Base-by-base conservation (phyloP, 1,284 basidiomycete genomes). In the Pseudozyma hubeiensis region DNA sequence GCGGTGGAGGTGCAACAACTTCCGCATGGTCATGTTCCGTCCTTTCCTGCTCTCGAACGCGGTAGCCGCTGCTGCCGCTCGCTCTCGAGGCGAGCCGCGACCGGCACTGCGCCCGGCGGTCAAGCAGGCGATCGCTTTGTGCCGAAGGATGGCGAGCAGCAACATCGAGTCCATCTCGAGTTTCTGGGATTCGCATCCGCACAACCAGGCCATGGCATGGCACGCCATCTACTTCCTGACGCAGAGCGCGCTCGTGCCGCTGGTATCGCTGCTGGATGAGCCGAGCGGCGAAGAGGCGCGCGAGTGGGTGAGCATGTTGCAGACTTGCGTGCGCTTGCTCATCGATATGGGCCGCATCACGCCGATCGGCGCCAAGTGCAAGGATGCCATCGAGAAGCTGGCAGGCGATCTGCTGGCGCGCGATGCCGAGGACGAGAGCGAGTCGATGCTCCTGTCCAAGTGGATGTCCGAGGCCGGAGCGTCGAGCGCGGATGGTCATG, bases 1-100 rank as follows among this genome's bases (percentile, higher is more conserved):
- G 24, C 59, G 72, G 39, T 75, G 72, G 72, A 62, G 67, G 43
- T 70, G 66, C 67, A 70, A 70, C 60, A 75, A 75, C 64, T 69
- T 75, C 44, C 66, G 72, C 47, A 75, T 75, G 72, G 65, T 75
- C 57, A 75, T 70, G 64, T 75, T 75, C 64, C 59, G 72, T 34
- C 72, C 72, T 24, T 75, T 75, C 57, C 43, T 75, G 53, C 72
- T 75, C 13, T 75, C 72, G 8, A 66, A 62, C 29, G 67, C 72
- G 3, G 66, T 75, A 7, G 60, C 66, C 14, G 72, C 72, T 16
- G 67, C 72, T 14, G 55, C 67, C 30, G 72, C 72, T 10, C 56
- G 72, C 24, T 55, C 52, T 40, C 56, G 64, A 11, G 72, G 72
- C 8, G 52, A 57, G n/a, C 35, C 56, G 13, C 52, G 72, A 24